Percentiles rank a stretch among this genome's conserved stretches.
These are phyloP conservation scores for Penicillium sp. DNA, from an alignment of 2,329 filamentous ascomycete species.

Conservation along the genomic window DNA sequence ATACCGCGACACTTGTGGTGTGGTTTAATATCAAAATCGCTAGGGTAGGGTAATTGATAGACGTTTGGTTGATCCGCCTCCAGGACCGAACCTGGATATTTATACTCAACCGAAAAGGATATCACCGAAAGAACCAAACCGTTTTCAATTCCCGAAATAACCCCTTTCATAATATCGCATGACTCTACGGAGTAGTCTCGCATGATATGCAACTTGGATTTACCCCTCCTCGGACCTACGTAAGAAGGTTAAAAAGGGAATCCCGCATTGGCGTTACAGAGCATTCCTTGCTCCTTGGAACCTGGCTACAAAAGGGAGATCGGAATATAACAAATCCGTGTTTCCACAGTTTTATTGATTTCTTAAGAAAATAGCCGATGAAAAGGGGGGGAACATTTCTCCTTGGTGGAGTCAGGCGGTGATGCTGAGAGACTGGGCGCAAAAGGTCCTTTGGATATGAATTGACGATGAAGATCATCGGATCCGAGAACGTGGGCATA, in stretches of 20 bases:
- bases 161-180: conserved; percentile 19
- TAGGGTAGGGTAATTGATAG: conserved; percentile 7
- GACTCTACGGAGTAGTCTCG: conserved; percentile 23
- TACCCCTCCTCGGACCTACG: conserved; percentile 29
- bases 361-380: conserved; percentile 2
- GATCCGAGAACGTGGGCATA: conserved; percentile 1
- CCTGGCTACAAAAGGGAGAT: conserved; percentile 5
- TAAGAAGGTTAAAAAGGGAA: conserved; percentile 17
- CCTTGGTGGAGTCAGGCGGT: conserved; percentile 8
- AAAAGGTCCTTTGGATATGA: conserved; percentile 1
- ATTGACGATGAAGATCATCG: conserved; percentile 7
- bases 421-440: conserved; percentile 7
- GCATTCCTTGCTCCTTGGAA: conserved; percentile 18
- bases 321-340: conserved; percentile 11
- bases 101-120: conserved; percentile 1
- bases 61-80: not conserved
- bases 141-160: not conserved
- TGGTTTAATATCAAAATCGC: conserved; percentile 6
- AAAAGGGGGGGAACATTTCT: conserved; percentile 6
- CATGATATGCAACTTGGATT: conserved; percentile 28
- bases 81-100: not conserved
- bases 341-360: not conserved
- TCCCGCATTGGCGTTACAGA: conserved; percentile 12
- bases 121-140: not conserved
- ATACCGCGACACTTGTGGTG: conserved; percentile 17